These are phyloP conservation scores for Mercurialis annua DNA, from an alignment of 345 rosid species.

Conservation along the genomic window DNA sequence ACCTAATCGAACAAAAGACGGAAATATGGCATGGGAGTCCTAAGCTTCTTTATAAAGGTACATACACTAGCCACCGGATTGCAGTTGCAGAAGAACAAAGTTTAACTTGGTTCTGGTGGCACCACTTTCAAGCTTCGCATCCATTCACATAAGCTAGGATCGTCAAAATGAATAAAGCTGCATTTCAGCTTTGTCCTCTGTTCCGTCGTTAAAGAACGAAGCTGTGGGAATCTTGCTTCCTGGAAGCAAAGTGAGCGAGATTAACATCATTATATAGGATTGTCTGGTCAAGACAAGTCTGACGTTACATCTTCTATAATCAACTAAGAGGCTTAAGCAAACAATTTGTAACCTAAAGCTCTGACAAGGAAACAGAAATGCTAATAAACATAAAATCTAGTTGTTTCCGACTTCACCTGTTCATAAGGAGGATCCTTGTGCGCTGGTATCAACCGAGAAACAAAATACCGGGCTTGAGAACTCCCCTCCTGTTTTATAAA, in stretches of 20 bases:
- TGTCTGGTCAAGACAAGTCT: background rate
- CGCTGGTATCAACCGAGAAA: constrained; percentile 87
- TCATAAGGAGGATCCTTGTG: constrained; percentile 99
- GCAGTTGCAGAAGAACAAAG: background rate
- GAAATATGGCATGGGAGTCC: too few relatives aligned
- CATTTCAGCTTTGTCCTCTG: constrained; percentile 70
- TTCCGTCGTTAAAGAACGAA: constrained; percentile 58
- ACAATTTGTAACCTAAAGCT: too few relatives aligned
- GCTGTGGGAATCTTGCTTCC: constrained; percentile 96
- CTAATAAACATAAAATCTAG: too few relatives aligned
- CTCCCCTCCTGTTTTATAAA: constrained; percentile 71
- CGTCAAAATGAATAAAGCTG: constrained; percentile 82
- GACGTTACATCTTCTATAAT: background rate
- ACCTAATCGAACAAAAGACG: background rate
- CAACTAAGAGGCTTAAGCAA: background rate
- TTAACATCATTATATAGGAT: background rate
- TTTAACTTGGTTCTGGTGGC: constrained; percentile 31
- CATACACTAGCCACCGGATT: constrained; percentile 1
- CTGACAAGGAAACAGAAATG: too few relatives aligned
- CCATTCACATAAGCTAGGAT: constrained; percentile 94
- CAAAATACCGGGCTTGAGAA: constrained; percentile 93
- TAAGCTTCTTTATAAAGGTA: constrained; percentile 3
- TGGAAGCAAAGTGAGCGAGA: constrained; percentile 26
- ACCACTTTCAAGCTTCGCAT: constrained; percentile 70
- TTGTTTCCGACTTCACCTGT: constrained; percentile 46